Evolutionary conservation across 768 basidiomycete species (phyloP), one percentile per base, ranked within the genome.

Genomic region (Clitopilus passeckerianus): DNA sequence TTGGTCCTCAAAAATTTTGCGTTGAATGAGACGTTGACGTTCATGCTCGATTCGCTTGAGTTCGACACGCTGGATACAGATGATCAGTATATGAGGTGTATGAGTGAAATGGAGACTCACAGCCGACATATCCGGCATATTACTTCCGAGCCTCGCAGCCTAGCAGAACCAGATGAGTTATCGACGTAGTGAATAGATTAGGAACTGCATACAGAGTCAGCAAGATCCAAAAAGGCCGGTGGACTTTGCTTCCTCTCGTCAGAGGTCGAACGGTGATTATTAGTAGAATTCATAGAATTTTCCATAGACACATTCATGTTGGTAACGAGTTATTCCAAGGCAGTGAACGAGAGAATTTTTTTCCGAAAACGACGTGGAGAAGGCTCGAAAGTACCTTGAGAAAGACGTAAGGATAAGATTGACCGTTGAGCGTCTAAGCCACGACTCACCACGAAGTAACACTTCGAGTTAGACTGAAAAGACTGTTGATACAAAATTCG

Each of bases 1-100:
- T 75, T 97, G 94, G 67, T 96, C 93, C 74, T 98, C 95, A 72
- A 98, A 98, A 67, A 92, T 75, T 74, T 87, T 90, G 70, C 94
- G 88, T 71, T 96, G 95, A 44, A 91, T 71, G 37, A 77, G 77
- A 62, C 95, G 92, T 74, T 95, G 92, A 56, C 91, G 87, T 74
- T 97, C 94, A 69, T 98, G 93, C 72, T 95, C 88, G 63, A 91
- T 75, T 65, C 94, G 90, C 72, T 95, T 97, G 68, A 93, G 80
- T 71, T 95, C 93, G 61, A 94, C 88, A 66, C 91, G 90, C 90
- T 92, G 74, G n/a, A 50, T 41, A 22, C 46, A n/a, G 14, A 61
- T 57, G 34, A 65, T 59, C n/a, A 67, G 56, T 33, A 30, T 34
- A 56, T 53, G 35, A 22, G 5, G 56, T 27, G 34, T 54, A 15